Evolutionary conservation across 2,329 filamentous ascomycete species (phyloP), one percentile per base, ranked within the genome.

Genomic region (Elsinoe ampelina): DNA sequence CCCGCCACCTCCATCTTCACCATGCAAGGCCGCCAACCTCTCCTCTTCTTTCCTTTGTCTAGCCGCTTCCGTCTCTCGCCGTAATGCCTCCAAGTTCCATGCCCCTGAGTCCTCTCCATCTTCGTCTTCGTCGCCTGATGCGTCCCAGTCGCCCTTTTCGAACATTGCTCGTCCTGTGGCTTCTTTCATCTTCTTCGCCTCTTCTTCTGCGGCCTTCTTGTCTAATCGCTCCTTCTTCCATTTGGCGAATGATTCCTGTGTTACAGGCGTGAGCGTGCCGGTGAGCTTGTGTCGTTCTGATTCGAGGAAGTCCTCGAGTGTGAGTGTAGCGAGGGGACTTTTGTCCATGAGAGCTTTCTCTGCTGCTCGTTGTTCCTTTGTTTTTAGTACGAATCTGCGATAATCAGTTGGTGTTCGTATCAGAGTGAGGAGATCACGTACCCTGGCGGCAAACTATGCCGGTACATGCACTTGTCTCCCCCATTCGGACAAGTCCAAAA

Each of bases 401-500:
- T 5, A 6, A 39, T 54, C 22, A n/a, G 15, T 15, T 26, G 17
- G 11, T 13, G 6, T 8, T 22, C 13, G 5, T 3, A 48, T 34
- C 5, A 52, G 20, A 42, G 15, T 47, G 55, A 22, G 52, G 32
- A 45, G 39, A 32, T 60, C 35, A 82, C 87, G 68, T 82, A 95
- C 88, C 93, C 93, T 67, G 91, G 87, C 65, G 95, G 93, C 66
- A 98, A 79, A 67, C 87, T 90, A 72, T 98, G 93, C 74, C 87
- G 91, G 71, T 98, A 98, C 86, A 93, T 97, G 86, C 93, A 98
- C 73, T 95, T 89, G 70, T 98, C 87, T 61, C 88, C 92, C 62
- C 90, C 91, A 68, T 97, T 97, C 47, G 93, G 93, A 80, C 93
- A 98, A 59, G 84, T 80, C 93, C 93, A 98, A 75, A 98, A 97